Evolutionary conservation across 257 asterid genomes (phyloP).

Genomic region (Penstemon davidsonii): DNA sequence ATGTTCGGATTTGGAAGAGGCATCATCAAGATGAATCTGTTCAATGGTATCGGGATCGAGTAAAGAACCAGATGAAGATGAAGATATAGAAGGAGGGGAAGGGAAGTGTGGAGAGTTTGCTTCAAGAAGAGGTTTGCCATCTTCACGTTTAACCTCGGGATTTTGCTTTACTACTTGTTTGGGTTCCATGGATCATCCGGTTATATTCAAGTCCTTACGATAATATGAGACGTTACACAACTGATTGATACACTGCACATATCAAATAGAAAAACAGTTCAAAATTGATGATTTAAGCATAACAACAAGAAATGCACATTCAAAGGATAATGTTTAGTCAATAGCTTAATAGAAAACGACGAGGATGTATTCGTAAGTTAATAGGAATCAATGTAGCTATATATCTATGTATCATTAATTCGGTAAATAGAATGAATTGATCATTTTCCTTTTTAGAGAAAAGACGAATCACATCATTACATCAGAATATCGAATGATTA

Average conservation of each 20-base stretch:
- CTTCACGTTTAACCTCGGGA: slow-evolving; percentile 28
- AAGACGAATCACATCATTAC: no score
- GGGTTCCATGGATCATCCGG: slow-evolving; percentile 42
- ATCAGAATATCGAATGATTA: no score
- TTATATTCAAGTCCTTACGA: background rate
- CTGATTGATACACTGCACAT: slow-evolving; percentile 17
- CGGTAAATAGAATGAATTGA: background rate
- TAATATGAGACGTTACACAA: slow-evolving; percentile 8
- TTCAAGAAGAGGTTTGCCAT: slow-evolving; percentile 17
- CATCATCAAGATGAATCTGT: slow-evolving; percentile 16
- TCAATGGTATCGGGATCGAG: slow-evolving; percentile 21
- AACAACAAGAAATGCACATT: background rate
- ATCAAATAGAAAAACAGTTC: background rate
- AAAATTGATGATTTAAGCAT: background rate
- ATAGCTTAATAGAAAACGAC: background rate
- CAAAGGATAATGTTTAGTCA: background rate
- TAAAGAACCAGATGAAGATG: slow-evolving; percentile 31
- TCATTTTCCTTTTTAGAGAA: background rate
- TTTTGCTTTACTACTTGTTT: slow-evolving; percentile 27
- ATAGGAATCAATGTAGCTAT: background rate
- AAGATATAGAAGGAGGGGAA: slow-evolving; percentile 25
- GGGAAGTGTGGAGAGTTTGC: slow-evolving; percentile 15
- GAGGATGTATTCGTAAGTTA: background rate
- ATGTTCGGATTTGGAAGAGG: slow-evolving; percentile 24
- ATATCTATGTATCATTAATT: background rate